A percentile compares a stretch with the other conserved stretches of the same genome.
These are phyloP conservation scores for Dendrothele bispora DNA, from an alignment of 768 basidiomycete species.

Conservation along the genomic window DNA sequence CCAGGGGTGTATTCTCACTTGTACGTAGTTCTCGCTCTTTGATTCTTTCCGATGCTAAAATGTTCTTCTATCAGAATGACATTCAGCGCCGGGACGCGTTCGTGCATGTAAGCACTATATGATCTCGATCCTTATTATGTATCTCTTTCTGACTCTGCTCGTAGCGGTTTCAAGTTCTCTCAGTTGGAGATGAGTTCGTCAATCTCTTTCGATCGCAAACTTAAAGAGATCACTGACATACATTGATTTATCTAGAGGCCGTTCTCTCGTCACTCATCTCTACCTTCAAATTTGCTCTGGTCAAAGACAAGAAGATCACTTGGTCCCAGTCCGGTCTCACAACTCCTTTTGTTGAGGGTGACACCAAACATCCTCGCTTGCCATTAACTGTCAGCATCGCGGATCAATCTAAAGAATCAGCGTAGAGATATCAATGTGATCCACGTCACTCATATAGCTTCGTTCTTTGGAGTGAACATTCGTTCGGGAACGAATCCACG, in stretches of 20 bases:
- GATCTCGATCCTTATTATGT: background rate
- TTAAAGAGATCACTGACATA: background rate
- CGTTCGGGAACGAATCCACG: no score
- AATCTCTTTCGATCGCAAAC: background rate
- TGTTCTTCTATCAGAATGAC: conserved; percentile 34
- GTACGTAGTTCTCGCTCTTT: conserved; percentile 18
- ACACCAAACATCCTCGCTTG: conserved; percentile 1
- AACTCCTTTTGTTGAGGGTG: background rate
- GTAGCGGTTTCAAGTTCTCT: conserved; percentile 7
- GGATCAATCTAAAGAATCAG: background rate
- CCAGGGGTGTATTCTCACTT: conserved; percentile 37
- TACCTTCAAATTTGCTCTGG: conserved; percentile 1
- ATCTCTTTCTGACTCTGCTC: background rate
- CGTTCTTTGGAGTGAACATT: no score
- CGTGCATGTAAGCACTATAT: conserved; percentile 32
- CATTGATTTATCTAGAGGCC: background rate
- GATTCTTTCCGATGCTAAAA: background rate
- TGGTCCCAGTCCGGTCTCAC: conserved; percentile 1
- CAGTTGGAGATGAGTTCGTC: conserved; percentile 7
- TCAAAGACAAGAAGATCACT: background rate
- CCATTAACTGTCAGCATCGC: background rate
- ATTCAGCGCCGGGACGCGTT: conserved; percentile 39
- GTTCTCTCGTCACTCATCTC: conserved; percentile 2
- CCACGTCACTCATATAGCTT: no score
- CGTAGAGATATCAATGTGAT: no score